Conservation (phyloP, 2,329 filamentous ascomycete genomes). For the Daldinia sp. region DNA sequence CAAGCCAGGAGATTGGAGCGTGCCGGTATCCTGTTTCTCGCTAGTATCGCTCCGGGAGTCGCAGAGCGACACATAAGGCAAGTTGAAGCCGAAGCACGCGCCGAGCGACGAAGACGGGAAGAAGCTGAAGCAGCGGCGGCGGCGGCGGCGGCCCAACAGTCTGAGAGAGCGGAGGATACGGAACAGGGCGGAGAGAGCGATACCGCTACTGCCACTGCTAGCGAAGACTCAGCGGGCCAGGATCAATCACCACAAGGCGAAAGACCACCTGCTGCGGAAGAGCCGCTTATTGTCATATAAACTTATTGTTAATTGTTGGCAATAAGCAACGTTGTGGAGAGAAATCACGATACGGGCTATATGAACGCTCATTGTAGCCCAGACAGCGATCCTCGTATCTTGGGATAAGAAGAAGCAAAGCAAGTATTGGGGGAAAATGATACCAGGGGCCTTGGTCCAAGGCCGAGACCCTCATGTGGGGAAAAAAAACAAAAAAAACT, state of each 20-base stretch:
- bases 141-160: slow-evolving; percentile 39
- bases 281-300: slow-evolving; percentile 28
- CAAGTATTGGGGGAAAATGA: neutral
- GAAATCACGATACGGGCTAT: neutral
- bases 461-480: neutral
- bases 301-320: neutral
- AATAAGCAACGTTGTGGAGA: neutral
- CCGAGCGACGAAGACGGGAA: slow-evolving; percentile 55
- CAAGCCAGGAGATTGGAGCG: slow-evolving; percentile 65
- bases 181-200: slow-evolving; percentile 13
- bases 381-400: neutral
- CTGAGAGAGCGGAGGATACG: slow-evolving; percentile 11
- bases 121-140: slow-evolving; percentile 52
- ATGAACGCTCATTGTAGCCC: neutral
- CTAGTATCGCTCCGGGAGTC: slow-evolving; percentile 71
- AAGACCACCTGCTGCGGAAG: slow-evolving; percentile 12
- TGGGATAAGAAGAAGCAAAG: neutral
- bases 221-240: slow-evolving; percentile 1
- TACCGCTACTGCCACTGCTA: neutral
- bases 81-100: slow-evolving; percentile 60
- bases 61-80: slow-evolving; percentile 71
- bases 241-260: slow-evolving; percentile 2
- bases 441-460: slow-evolving; percentile 1
- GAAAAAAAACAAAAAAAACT: too few species aligned
- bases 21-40: slow-evolving; percentile 68